Base-by-base conservation (phyloP, 2,329 filamentous ascomycete genomes). In the Aaosphaeria arxii region DNA sequence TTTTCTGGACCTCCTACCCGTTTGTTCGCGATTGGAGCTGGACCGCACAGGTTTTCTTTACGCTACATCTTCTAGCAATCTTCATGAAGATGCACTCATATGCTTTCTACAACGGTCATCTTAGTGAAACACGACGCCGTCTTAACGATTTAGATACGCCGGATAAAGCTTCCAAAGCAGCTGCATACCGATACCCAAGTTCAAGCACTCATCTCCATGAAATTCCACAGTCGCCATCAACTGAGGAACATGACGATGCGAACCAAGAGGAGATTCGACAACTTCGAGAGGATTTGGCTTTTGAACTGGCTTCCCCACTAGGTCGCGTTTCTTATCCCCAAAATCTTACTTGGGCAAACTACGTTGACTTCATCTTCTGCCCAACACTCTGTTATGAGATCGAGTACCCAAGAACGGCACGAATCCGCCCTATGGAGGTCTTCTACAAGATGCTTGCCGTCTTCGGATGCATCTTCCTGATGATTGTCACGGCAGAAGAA, bases 31-130 rank as follows among this genome's bases (percentile, higher is more conserved):
- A 87, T 44, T 99, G 94, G 94, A 89, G 91, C 3, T 99, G 94
- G 94, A 99, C 94, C 0, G 86, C 92, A 3, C 94, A 97, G 66
- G 94, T 99, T 36, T 99, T 95, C 70, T 82, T 99, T 59, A 87
- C 91, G 7, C 77, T 99, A 32, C 94, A 99, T 71, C 87, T 91
- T 40, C 84, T 99, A 72, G 87, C 89, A 6, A 79, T 99, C 17
- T 84, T 96, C 44, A 99, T 99, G 94, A 99, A 99, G 77, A 94
- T 97, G 84, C 94, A 99, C 70, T 96, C 91, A 5, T 99, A 96
- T 65, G 88, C 90, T 28, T 99, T 97, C 71, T 99, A 99, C 76
- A 97, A 96, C 62, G 94, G 94, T 7, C 94, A 99, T 70, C 78
- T 99, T 11, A 89, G 87, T 57, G 89, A 94, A 69, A 95, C 90